Evolutionary conservation across 177 flowering plant species (phyloP).

Genomic region (Vitis hybrid): DNA sequence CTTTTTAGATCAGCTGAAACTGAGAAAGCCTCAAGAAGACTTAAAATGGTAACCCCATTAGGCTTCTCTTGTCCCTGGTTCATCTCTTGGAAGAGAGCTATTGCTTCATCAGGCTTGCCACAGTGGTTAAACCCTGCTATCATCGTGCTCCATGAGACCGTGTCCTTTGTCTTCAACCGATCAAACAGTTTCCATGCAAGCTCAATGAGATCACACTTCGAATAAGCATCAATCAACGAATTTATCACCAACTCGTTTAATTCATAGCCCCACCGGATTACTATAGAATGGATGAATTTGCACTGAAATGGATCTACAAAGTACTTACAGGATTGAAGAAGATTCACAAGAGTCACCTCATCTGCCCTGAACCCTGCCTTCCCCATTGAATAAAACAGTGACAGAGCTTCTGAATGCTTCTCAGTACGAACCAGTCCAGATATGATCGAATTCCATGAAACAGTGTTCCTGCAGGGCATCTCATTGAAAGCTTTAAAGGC

Average conservation of each 20-base stretch:
- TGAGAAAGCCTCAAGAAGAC: conserved; percentile 72
- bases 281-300: conserved; percentile 56
- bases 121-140: conserved; percentile 62
- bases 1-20: conserved; percentile 50
- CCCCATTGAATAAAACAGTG: conserved; percentile 47
- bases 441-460: conserved; percentile 82
- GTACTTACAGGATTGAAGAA: conserved; percentile 63
- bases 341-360: conserved; percentile 64
- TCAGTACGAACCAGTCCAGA: conserved; percentile 62
- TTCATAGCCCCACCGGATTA: conserved; percentile 46
- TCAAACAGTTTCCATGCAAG: conserved; percentile 49
- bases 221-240: conserved; percentile 72
- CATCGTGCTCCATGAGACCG: conserved; percentile 78
- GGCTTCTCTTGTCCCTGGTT: conserved; percentile 28
- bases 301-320: conserved; percentile 37
- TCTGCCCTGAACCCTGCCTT: conserved; percentile 49
- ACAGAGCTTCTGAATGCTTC: conserved; percentile 45
- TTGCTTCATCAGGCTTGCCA: conserved; percentile 71
- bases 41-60: conserved; percentile 53
- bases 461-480: conserved; percentile 51
- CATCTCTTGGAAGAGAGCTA: conserved; percentile 59
- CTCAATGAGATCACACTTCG: conserved; percentile 50
- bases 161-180: conserved; percentile 38
- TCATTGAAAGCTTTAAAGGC: conserved; percentile 52
- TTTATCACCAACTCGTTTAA: conserved; percentile 47